Evolutionary conservation across 192 early-diverging fungal genomes (phyloP).

Genomic region (Coemansia guatemalensis): DNA sequence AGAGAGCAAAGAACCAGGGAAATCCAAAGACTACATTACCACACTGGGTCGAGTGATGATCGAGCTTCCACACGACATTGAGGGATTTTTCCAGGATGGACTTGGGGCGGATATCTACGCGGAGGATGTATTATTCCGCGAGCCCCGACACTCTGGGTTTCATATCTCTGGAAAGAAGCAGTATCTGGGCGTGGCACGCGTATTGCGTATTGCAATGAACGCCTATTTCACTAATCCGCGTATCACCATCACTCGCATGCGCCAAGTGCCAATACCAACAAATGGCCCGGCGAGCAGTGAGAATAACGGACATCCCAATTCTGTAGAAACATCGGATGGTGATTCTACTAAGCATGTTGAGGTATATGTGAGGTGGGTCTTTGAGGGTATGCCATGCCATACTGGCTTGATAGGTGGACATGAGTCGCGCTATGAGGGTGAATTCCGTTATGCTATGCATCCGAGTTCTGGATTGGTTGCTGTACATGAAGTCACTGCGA

Average conservation of each 20-base stretch:
- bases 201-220: slow-evolving; percentile 38
- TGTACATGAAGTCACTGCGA: slow-evolving; percentile 45
- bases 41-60: slow-evolving; percentile 42
- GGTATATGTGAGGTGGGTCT: slow-evolving; percentile 47
- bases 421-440: slow-evolving; percentile 47
- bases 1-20: neutral
- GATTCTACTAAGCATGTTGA: slow-evolving; percentile 8
- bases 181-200: slow-evolving; percentile 34
- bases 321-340: neutral
- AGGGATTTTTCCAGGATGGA: slow-evolving; percentile 35
- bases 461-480: slow-evolving; percentile 24
- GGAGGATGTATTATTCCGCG: slow-evolving; percentile 23
- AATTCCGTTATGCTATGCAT: slow-evolving; percentile 45
- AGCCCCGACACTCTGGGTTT: slow-evolving; percentile 39
- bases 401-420: slow-evolving; percentile 25
- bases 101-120: slow-evolving; percentile 20
- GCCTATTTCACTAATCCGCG: slow-evolving; percentile 27
- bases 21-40: slow-evolving; percentile 21
- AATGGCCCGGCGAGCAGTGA: neutral
- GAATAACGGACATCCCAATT: neutral
- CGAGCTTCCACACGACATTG: slow-evolving; percentile 44
- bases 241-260: slow-evolving; percentile 22
- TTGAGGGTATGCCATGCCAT: slow-evolving; percentile 46
- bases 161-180: slow-evolving; percentile 21
- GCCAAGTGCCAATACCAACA: slow-evolving; percentile 15